Base-by-base conservation (phyloP, 495 filamentous ascomycete species). In the Xylaria cubensis region DNA sequence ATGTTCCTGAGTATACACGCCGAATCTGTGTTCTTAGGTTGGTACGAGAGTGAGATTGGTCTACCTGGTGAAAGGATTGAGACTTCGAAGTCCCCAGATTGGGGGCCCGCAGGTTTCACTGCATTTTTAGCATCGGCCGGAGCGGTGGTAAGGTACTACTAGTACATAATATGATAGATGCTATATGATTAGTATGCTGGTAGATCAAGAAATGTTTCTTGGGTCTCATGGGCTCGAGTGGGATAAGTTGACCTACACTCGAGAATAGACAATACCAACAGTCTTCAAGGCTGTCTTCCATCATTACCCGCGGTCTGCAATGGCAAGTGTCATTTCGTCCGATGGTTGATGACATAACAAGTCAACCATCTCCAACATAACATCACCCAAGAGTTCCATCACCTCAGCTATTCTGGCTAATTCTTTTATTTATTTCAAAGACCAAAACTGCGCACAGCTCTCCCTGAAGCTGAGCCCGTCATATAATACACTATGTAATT, bases 401-500 rank as follows among this genome's bases (percentile, higher is more conserved):
- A 17, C 1, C 55, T 32, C 17, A 62, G 15, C 6, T 32, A 17
- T 15, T 64, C 21, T 21, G 46, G 36, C 61, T 48, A 64, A 71
- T 71, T 67, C 36, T 64, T 48, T 64, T 56, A 42, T 64, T 71
- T 39, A 55, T 53, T 44, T 62, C 24, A 24, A 71, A 44, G 46
- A 64, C 68, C 58, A 70, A 70, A 63, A 71, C 24, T 36, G 46
- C 48, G 39, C 34, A 42, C 36, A 62, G 59, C 69, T 64, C 44
- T 56, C 46, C 69, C 59, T 46, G 48, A 64, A 64, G 59, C 69
- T 21, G 59, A 56, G 51, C 42, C 44, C 46, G 39, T 46, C 50
- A 24, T 71, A 71, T 71, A 71, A 71, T 71, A 71, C 69, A 71
- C 32, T 55, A 64, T 70, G 61, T 62, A 53, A 59, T 71, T 71